These are phyloP conservation scores for Smallanthus sonchifolius DNA, from an alignment of 129 eudicot genomes.

Conservation along the genomic window DNA sequence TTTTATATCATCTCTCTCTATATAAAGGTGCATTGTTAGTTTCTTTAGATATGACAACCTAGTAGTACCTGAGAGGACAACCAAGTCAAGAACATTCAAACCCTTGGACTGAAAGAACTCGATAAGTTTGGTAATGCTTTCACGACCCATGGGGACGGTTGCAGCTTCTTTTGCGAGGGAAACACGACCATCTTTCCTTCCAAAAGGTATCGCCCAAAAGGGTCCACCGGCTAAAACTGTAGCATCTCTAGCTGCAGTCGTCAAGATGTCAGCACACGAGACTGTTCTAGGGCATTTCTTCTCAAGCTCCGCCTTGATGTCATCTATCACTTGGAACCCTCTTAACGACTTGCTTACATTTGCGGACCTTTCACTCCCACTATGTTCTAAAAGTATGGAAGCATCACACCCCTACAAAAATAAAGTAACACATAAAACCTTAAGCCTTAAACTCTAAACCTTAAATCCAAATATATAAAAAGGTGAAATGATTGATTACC, in stretches of 20 bases:
- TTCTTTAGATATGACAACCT: no score
- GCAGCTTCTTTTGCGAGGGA: slow-evolving; percentile 60
- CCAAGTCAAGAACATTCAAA: slow-evolving; percentile 61
- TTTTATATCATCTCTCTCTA: no score
- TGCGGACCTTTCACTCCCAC: slow-evolving; percentile 66
- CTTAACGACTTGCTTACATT: slow-evolving; percentile 62
- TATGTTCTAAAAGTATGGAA: slow-evolving; percentile 57
- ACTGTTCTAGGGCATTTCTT: slow-evolving; percentile 68
- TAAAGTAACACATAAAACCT: background rate
- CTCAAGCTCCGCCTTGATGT: slow-evolving; percentile 62
- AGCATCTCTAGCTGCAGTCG: slow-evolving; percentile 74
- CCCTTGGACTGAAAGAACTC: slow-evolving; percentile 83
- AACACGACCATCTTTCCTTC: slow-evolving; percentile 69
- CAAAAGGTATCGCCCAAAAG: slow-evolving; percentile 67
- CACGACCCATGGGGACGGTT: slow-evolving; percentile 65
- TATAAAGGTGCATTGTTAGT: no score
- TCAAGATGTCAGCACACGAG: slow-evolving; percentile 80
- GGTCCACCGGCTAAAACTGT: slow-evolving; percentile 65
- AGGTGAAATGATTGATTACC: slow-evolving; percentile 27
- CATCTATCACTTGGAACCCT: slow-evolving; percentile 74
- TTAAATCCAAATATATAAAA: background rate
- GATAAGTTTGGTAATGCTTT: slow-evolving; percentile 54
- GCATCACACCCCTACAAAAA: slow-evolving; percentile 36
- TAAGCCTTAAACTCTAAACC: background rate
- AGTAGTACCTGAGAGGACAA: slow-evolving; percentile 71